Evolutionary conservation across 352 stramenopile species (phyloP).

Genomic region (Pythium sp.): DNA sequence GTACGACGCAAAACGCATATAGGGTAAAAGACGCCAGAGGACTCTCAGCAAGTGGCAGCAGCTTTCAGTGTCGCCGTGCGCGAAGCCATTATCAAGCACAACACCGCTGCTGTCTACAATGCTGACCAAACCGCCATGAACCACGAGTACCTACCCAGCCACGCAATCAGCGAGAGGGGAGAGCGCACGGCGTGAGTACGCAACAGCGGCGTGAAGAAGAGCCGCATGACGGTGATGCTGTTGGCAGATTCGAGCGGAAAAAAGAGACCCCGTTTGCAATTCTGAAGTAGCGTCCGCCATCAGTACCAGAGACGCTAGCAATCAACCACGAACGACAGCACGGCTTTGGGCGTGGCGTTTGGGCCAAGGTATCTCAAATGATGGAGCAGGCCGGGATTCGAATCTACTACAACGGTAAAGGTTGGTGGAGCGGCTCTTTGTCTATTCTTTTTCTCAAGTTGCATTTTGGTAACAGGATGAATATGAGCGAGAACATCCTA

Average conservation of each 20-base stretch:
- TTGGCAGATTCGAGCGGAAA: slow-evolving; percentile 10
- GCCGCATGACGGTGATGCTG: slow-evolving; percentile 20
- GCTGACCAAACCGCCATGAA: slow-evolving; percentile 25
- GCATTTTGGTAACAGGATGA: no score
- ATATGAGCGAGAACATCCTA: no score
- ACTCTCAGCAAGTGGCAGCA: neutral
- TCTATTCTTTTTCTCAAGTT: no score
- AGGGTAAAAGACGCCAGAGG: neutral
- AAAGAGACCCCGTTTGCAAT: slow-evolving; percentile 23
- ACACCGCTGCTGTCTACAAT: slow-evolving; percentile 19
- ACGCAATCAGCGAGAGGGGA: slow-evolving; percentile 15
- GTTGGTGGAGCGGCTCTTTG: no score
- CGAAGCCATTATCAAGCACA: slow-evolving; percentile 6
- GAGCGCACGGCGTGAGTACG: slow-evolving; percentile 21
- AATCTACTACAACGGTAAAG: slow-evolving; percentile 27
- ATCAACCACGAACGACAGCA: slow-evolving; percentile 18
- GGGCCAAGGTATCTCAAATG: slow-evolving; percentile 17
- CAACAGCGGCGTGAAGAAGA: slow-evolving; percentile 22
- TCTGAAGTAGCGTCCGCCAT: slow-evolving; percentile 17
- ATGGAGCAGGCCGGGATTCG: slow-evolving; percentile 4
- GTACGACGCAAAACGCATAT: neutral
- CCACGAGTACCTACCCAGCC: slow-evolving; percentile 25
- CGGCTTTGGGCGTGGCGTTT: slow-evolving; percentile 28
- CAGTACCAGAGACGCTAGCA: slow-evolving; percentile 5
- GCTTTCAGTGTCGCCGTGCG: neutral